These are phyloP conservation scores for Dactylellina parvicollis DNA, from an alignment of 2,329 filamentous ascomycete species.

Conservation along the genomic window DNA sequence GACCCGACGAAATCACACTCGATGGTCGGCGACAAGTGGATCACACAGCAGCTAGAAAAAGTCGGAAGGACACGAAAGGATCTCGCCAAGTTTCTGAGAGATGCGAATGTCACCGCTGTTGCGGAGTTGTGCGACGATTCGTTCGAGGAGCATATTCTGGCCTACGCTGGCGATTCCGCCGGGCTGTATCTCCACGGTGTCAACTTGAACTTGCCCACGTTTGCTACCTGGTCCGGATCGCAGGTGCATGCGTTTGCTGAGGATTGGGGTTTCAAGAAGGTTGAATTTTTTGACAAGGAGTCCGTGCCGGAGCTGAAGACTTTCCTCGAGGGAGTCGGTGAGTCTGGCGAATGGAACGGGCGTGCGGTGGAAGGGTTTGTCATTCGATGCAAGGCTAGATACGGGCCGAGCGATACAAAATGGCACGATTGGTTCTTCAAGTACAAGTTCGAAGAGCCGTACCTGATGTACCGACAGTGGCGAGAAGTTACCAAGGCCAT, in stretches of 20 bases:
- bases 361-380: conserved; percentile 97
- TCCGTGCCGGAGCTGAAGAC: conserved; percentile 76
- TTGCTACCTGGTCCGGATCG: conserved; percentile 82
- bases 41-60: conserved; percentile 79
- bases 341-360: conserved; percentile 88
- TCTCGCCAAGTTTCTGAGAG: conserved; percentile 77
- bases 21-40: conserved; percentile 79
- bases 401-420: conserved; percentile 64
- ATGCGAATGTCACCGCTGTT: conserved; percentile 90
- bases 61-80: conserved; percentile 82
- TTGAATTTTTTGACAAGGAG: conserved; percentile 79
- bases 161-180: conserved; percentile 81
- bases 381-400: conserved; percentile 79
- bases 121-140: conserved; percentile 94
- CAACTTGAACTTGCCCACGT: conserved; percentile 93
- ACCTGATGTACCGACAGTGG: conserved; percentile 99
- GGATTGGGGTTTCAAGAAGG: conserved; percentile 92
- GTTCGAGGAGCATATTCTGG: conserved; percentile 96
- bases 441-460: conserved; percentile 99
- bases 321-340: conserved; percentile 85
- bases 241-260: conserved; percentile 91
- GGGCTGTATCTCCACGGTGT: conserved; percentile 95
- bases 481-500: conserved; percentile 93
- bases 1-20: conserved; percentile 83
- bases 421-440: conserved; percentile 99